Evolutionary conservation across 2,329 filamentous ascomycete genomes (phyloP).

Genomic region (Ophiostoma perfectum): DNA sequence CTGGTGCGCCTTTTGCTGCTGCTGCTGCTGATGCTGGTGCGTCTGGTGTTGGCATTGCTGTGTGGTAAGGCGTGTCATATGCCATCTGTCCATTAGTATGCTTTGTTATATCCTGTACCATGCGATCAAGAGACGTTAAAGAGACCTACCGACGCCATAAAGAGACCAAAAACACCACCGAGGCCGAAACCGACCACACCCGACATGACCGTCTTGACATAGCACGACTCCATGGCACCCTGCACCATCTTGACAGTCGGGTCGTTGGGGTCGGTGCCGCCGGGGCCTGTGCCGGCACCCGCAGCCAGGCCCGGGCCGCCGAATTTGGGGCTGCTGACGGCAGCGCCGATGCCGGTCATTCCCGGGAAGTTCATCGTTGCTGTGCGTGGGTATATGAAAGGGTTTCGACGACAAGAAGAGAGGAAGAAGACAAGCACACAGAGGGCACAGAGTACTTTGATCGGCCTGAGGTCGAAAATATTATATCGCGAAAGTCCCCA

Average conservation of each 20-base stretch:
- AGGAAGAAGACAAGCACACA: no score
- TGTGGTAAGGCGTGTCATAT: slow-evolving; percentile 86
- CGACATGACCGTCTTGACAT: slow-evolving; percentile 80
- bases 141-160: slow-evolving; percentile 80
- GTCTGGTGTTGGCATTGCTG: slow-evolving; percentile 29
- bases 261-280: slow-evolving; percentile 39
- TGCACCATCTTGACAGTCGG: slow-evolving; percentile 65
- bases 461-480: not conserved
- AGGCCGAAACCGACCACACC: slow-evolving; percentile 92
- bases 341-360: slow-evolving; percentile 28
- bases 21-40: slow-evolving; percentile 21
- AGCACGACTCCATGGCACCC: slow-evolving; percentile 84
- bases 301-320: slow-evolving; percentile 34
- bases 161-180: slow-evolving; percentile 89
- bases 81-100: slow-evolving; percentile 63
- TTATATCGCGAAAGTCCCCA: not conserved
- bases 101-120: not conserved
- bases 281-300: slow-evolving; percentile 26
- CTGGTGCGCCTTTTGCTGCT: slow-evolving; percentile 10
- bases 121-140: not conserved
- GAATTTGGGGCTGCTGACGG: slow-evolving; percentile 5
- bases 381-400: not conserved
- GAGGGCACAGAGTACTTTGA: not conserved
- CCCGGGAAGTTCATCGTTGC: slow-evolving; percentile 29
- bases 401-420: not conserved